Conservation (phyloP, 148 eudicot genomes). For the Silene uniflora region DNA sequence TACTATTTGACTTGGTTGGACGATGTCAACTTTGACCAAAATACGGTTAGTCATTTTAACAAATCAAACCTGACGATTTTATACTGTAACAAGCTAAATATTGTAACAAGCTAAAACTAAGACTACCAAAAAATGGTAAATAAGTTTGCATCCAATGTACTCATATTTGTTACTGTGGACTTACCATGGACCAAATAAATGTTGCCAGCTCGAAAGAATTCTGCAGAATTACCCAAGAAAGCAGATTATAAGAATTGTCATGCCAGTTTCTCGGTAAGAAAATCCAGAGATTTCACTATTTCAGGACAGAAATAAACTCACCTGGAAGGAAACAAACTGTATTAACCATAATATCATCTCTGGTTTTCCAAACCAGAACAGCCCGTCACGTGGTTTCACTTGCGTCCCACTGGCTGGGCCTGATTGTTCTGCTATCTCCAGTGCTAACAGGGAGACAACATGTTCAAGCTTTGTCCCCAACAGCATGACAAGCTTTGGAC, state of each 20-base stretch:
- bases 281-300: background rate
- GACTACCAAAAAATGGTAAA: background rate
- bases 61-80: too few species aligned
- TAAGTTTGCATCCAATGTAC: background rate
- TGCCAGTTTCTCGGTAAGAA: too few species aligned
- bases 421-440: constrained; percentile 66
- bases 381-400: constrained; percentile 92
- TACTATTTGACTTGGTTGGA: too few species aligned
- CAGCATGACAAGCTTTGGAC: constrained; percentile 76
- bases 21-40: too few species aligned
- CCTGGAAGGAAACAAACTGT: constrained; percentile 98
- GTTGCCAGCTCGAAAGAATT: constrained; percentile 98
- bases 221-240: constrained; percentile 43
- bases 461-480: constrained; percentile 98
- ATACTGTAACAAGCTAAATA: too few species aligned
- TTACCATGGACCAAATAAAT: constrained; percentile 92
- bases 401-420: constrained; percentile 58
- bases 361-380: constrained; percentile 98
- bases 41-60: too few species aligned
- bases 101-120: too few species aligned
- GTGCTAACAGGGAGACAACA: constrained; percentile 86
- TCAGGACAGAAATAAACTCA: constrained; percentile 16
- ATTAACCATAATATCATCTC: constrained; percentile 65
- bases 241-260: too few species aligned
- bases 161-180: constrained; percentile 15